Conservation (phyloP, 23 red algal species). For the Rhodosorus marinus region DNA sequence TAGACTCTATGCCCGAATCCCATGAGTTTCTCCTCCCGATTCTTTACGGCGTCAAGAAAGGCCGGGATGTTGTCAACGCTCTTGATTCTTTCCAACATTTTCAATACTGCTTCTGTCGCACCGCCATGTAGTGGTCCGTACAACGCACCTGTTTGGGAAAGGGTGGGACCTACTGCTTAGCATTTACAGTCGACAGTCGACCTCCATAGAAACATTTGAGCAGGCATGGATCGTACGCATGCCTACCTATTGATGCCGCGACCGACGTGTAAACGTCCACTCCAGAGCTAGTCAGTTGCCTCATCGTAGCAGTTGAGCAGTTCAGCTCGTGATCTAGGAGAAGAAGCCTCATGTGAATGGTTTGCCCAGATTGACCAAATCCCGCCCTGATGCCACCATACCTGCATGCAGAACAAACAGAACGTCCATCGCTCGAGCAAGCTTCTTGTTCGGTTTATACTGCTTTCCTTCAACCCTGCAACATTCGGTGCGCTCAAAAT, state of each 20-base stretch:
- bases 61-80: constrained; percentile 6
- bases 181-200: no score
- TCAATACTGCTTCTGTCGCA: constrained; percentile 71
- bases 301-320: constrained; percentile 82
- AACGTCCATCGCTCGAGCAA: constrained; percentile 38
- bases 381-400: no score
- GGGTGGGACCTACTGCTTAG: no score
- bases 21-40: constrained; percentile 43
- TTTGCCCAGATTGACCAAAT: no score
- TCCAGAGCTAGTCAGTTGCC: constrained; percentile 47
- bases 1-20: constrained; percentile 96
- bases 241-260: constrained; percentile 31
- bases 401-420: constrained; percentile 75
- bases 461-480: not conserved
- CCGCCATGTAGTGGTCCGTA: constrained; percentile 90
- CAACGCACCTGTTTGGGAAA: no score
- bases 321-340: constrained; percentile 98
- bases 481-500: no score
- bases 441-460: not conserved
- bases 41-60: constrained; percentile 70
- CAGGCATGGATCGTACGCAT: no score
- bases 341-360: no score
- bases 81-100: constrained; percentile 46
- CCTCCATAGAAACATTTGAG: no score
- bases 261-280: constrained; percentile 63